phyloP scores from a whole-genome alignment of 345 rosid species.

The Raphanus sativus region DNA sequence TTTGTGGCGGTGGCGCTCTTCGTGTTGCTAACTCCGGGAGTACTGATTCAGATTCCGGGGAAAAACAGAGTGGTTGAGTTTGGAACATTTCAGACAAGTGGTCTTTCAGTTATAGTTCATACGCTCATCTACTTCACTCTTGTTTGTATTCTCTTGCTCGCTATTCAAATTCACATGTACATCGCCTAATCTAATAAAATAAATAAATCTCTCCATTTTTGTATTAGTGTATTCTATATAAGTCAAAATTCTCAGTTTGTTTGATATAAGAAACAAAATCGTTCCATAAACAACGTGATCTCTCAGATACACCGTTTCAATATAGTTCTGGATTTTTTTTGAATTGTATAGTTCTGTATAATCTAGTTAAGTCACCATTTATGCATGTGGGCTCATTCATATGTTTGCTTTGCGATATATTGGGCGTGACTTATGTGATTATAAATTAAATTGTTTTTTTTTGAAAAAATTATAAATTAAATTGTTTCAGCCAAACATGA shows the following conservation, averaged over 20 bases:
- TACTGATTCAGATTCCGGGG: slow-evolving; percentile 83
- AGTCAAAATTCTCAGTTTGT: neutral
- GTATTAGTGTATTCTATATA: neutral
- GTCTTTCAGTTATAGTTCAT: slow-evolving; percentile 78
- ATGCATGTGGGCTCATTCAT: neutral
- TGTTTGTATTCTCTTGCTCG: slow-evolving; percentile 83
- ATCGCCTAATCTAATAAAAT: slow-evolving; percentile 38
- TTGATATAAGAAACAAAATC: slow-evolving; percentile 13
- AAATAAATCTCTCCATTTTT: neutral
- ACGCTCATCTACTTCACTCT: slow-evolving; percentile 70
- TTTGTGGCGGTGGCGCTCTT: slow-evolving; percentile 82
- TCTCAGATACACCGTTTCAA: neutral
- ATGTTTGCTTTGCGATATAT: neutral
- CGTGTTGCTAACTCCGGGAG: slow-evolving; percentile 77
- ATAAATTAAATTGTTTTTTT: neutral
- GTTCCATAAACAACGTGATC: neutral
- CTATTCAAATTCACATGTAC: slow-evolving; percentile 75
- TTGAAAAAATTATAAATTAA: too few relatives aligned
- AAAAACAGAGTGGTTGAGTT: slow-evolving; percentile 56
- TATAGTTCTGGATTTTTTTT: neutral
- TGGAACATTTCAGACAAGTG: slow-evolving; percentile 88
- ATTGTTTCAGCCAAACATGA: neutral
- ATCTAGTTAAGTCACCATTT: neutral
- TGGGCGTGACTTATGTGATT: neutral
- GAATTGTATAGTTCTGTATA: neutral